Evolutionary conservation across 176 grass and related monocot species (phyloP), one percentile per base, ranked within the genome.

Genomic region (Paspalum notatum): DNA sequence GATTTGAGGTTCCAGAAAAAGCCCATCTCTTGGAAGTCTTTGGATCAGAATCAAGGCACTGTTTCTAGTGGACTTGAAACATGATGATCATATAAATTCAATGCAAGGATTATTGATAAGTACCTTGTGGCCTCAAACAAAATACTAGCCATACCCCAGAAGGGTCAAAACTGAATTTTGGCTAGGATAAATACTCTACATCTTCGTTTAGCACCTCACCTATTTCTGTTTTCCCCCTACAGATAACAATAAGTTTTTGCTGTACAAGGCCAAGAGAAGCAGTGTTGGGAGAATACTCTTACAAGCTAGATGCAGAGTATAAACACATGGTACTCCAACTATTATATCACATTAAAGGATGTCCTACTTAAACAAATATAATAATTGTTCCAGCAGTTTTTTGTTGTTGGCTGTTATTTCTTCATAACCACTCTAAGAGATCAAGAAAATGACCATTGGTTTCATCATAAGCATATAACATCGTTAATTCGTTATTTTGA

Each of bases 261-360:
- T 70, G 62, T 52, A 58, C 54, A 11, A 62, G 54, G 47, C 49
- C 56, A 71, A 52, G 21, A 26, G 37, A 62, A 48, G 20, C 11
- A 0, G 21, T 40, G 53, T 74, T 42, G 9, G 16, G 17, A 15
- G 37, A 70, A 62, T 77, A 39, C 44, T 62, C 13, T 77, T 69
- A 21, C 43, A 77, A 77, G 27, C 7, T 68, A 75, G 66, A 69
- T 14, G 47, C 8, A 69, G 14, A 77, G 44, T 25, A 20, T 77
- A 45, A 71, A 78, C 25, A n/a, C 43, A 78, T 74, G 53, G 60
- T 15, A 21, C n/a, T 25, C 7, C 51, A 68, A 70, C n/a, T 50
- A 71, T 47, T n/a, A n/a, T 44, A 85, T 44, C n/a, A 42, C 4
- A 62, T 7, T 38, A 77, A 42, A 48, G n/a, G 14, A 42, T 49